phyloP scores from a whole-genome alignment of 257 asterid species.

The Osmanthus fragrans region DNA sequence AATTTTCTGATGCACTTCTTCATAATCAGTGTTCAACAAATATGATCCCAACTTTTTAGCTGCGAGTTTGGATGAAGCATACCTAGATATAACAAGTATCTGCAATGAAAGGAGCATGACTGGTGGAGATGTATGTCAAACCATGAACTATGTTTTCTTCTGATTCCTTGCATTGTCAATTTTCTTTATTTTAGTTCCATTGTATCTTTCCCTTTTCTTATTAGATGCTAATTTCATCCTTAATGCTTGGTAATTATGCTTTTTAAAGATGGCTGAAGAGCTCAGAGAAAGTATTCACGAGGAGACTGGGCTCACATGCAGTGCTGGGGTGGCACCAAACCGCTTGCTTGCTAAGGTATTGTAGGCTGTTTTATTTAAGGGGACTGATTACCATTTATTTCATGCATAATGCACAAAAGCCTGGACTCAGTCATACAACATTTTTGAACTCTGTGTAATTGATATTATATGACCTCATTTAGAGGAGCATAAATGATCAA shows the following conservation, averaged over 20 bases:
- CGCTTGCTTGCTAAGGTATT: constrained; percentile 94
- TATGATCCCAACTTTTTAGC: constrained; percentile 84
- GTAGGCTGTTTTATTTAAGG: constrained; percentile 17
- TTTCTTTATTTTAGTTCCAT: constrained; percentile 11
- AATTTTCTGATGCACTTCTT: constrained; percentile 23
- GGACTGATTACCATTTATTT: constrained; percentile 15
- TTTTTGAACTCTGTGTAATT: not conserved
- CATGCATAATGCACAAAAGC: constrained; percentile 1
- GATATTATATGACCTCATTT: not conserved
- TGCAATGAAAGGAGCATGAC: constrained; percentile 71
- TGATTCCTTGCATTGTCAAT: constrained; percentile 5
- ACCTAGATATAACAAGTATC: constrained; percentile 78
- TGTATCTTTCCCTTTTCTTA: constrained; percentile 19
- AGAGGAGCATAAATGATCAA: not conserved
- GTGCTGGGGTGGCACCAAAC: constrained; percentile 95
- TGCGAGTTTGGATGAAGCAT: constrained; percentile 98
- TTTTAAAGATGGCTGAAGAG: constrained; percentile 78
- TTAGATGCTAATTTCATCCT: constrained; percentile 4
- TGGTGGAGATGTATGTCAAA: constrained; percentile 71
- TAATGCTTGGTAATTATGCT: constrained; percentile 24
- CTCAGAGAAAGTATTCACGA: constrained; percentile 64
- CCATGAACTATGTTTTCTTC: constrained; percentile 18
- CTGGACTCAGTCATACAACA: not conserved
- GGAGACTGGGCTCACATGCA: constrained; percentile 96
- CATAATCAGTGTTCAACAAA: constrained; percentile 64